Conservation (phyloP, 768 basidiomycete genomes). For the Naematelia encephala region DNA sequence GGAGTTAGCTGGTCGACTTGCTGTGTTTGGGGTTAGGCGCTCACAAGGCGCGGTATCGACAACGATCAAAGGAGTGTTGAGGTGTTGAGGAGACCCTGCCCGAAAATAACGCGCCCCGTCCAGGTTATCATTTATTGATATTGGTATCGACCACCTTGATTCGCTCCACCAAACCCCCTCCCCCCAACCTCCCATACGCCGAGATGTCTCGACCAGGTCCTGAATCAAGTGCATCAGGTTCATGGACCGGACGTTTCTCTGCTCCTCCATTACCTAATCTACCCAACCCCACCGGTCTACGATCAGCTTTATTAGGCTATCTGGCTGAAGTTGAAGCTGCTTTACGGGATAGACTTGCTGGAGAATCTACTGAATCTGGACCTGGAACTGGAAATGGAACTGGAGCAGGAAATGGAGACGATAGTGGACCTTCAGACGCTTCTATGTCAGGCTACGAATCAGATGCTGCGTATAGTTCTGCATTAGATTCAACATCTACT, state of each 20-base stretch:
- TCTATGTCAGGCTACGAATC: background rate
- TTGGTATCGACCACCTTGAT: no score
- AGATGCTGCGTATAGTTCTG: background rate
- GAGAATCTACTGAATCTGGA: background rate
- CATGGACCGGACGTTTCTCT: slow-evolving; percentile 20
- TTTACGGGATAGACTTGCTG: slow-evolving; percentile 26
- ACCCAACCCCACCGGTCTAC: slow-evolving; percentile 28
- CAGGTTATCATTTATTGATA: no score
- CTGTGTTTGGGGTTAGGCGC: no score
- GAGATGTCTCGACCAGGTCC: background rate
- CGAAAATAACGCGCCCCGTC: no score
- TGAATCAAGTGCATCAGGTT: background rate
- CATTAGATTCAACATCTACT: no score
- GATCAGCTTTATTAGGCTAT: slow-evolving; percentile 45
- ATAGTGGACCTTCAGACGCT: background rate
- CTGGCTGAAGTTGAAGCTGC: slow-evolving; percentile 44
- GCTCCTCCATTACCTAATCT: slow-evolving; percentile 22
- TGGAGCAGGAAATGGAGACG: background rate
- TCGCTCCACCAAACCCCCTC: no score
- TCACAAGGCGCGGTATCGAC: no score
- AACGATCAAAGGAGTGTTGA: no score
- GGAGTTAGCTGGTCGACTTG: no score
- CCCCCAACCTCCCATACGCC: no score
- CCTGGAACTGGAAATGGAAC: background rate
- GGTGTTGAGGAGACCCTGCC: no score